Evolutionary conservation across 1,284 basidiomycete species (phyloP).

Genomic region (Rhodofomes roseus): DNA sequence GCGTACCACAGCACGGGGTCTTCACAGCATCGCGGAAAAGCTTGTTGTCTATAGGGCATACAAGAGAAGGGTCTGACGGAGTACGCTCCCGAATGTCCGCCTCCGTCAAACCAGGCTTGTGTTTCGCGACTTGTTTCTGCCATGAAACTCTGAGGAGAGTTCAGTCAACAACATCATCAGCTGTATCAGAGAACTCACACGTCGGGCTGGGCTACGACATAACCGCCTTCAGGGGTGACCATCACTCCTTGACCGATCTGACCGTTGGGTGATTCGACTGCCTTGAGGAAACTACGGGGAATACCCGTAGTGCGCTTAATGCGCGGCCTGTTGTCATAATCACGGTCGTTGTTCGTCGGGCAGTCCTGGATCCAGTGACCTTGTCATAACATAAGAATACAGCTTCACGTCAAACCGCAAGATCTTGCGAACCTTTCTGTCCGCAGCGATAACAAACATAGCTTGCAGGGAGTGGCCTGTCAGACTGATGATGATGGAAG

Average conservation of each 20-base stretch:
- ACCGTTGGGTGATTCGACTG: conserved; percentile 82
- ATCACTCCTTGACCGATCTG: conserved; percentile 84
- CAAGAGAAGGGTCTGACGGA: conserved; percentile 75
- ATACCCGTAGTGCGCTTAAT: conserved; percentile 99
- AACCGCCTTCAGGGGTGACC: conserved; percentile 96
- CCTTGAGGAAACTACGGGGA: conserved; percentile 95
- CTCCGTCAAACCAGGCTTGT: conserved; percentile 69
- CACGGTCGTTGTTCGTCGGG: conserved; percentile 94
- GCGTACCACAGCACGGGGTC: conserved; percentile 72
- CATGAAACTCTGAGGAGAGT: conserved; percentile 66
- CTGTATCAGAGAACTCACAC: conserved; percentile 47
- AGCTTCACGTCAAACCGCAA: conserved; percentile 2
- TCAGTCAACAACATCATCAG: background rate
- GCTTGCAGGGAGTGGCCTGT: conserved; percentile 80
- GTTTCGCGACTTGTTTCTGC: conserved; percentile 85
- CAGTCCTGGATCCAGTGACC: conserved; percentile 99
- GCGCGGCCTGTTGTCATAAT: conserved; percentile 90
- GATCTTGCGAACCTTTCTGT: conserved; percentile 76
- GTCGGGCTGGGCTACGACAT: conserved; percentile 93
- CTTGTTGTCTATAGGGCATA: conserved; percentile 87
- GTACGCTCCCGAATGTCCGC: conserved; percentile 82
- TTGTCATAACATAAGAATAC: conserved; percentile 30
- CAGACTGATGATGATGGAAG: conserved; percentile 45
- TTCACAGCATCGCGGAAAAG: conserved; percentile 87
- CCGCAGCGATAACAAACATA: conserved; percentile 99